Base-by-base conservation (phyloP, 2,329 filamentous ascomycete species). In the Colletotrichum graminicola region DNA sequence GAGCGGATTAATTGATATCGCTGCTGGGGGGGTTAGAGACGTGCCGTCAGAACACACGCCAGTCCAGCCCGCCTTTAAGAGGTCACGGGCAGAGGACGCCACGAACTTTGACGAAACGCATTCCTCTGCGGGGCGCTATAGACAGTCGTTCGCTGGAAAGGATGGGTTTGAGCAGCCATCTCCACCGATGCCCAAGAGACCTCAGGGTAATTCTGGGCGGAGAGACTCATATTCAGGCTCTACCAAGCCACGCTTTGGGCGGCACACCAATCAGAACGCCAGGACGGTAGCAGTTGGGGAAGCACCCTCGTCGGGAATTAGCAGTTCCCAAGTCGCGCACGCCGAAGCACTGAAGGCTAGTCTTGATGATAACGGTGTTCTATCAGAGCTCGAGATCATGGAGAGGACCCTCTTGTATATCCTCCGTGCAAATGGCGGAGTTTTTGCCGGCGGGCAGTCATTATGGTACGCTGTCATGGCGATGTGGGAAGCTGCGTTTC, bases 391-490 rank as follows among this genome's bases (percentile, higher is more conserved):
- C 21, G 65, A 64, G 18, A 45, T 47, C 23, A 69, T 72, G 65
- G 69, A 69, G 41, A 54, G 47, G 45, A 51, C 47, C 26, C 59
- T 86, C 54, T 74, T 79, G 16, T 80, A 84, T 69, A 77, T 86
- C 12, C 77, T 87, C 16, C 76, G 80, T 51, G 76, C 77, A 34
- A 84, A 81, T 55, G 76, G 76, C 1, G 87, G 87, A 0, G 84
- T 86, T 1, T 85, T 89, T 55, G 85, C 88, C 1, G 85, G 86
- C 21, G 86, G 85, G 32, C 81, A 83, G 51, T 80, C 85, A 4
- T 77, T 89, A 5, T 88, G 85, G 79, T 83, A 84, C 67, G 84
- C 84, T 1, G 75, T 88, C 5, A 79, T 82, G 18, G 80, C 80
- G 12, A 77, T 84, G 10, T 90, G 87, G 83, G 76, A 79, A 12